A percentile compares a stretch with the other conserved stretches of the same genome.
These are phyloP conservation scores for Tetramitus jugosus DNA, from an alignment of 208 protist species.

Conservation along the genomic window DNA sequence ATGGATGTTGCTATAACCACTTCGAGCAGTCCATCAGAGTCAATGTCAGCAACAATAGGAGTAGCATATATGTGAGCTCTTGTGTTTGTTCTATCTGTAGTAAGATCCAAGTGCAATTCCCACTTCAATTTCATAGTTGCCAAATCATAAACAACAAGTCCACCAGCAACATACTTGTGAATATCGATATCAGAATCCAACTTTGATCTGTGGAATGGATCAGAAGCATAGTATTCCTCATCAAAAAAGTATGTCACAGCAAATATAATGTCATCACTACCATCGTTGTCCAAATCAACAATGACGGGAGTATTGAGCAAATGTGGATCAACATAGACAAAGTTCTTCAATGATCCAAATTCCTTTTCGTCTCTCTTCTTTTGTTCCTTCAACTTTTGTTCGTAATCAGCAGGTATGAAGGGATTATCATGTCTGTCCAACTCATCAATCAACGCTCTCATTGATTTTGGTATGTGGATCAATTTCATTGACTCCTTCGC, in stretches of 20 bases:
- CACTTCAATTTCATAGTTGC: slow-evolving; percentile 66
- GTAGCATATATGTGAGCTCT: slow-evolving; percentile 60
- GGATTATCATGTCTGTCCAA: background rate
- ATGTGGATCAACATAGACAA: slow-evolving; percentile 64
- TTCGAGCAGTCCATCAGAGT: slow-evolving; percentile 49
- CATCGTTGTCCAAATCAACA: slow-evolving; percentile 67
- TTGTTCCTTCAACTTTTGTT: background rate
- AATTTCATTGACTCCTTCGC: background rate
- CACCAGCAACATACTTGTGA: slow-evolving; percentile 70
- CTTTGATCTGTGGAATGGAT: slow-evolving; percentile 12
- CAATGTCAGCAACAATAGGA: slow-evolving; percentile 62
- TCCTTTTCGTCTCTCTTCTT: background rate
- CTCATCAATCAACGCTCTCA: background rate
- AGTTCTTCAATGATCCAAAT: background rate
- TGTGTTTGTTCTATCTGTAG: slow-evolving; percentile 45
- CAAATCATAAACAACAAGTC: slow-evolving; percentile 64
- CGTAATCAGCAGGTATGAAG: background rate
- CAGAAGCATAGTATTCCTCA: slow-evolving; percentile 28
- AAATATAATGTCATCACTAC: slow-evolving; percentile 65
- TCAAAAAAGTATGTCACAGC: slow-evolving; percentile 80
- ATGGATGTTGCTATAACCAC: slow-evolving; percentile 44
- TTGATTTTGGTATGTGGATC: background rate
- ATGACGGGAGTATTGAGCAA: slow-evolving; percentile 68
- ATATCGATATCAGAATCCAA: slow-evolving; percentile 45
- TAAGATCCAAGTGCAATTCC: slow-evolving; percentile 63